These are phyloP conservation scores for Nitzschia sp. DNA, from an alignment of 108 stramenopile species.

Conservation along the genomic window DNA sequence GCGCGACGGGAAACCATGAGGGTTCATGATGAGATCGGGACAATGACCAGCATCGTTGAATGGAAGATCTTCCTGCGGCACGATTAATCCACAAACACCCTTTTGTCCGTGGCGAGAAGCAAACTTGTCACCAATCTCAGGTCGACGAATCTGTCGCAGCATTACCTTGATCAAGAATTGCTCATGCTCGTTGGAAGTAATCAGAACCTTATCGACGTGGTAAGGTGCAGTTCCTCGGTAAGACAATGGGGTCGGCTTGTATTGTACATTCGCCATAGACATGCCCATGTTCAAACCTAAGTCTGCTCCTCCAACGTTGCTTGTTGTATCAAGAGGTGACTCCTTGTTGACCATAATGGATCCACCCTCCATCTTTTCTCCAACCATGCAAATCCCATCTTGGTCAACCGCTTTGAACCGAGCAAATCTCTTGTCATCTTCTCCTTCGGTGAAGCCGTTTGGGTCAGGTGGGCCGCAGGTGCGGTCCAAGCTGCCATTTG, in stretches of 20 bases:
- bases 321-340: slow-evolving; percentile 72
- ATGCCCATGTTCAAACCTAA: slow-evolving; percentile 50
- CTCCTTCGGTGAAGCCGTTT: slow-evolving; percentile 63
- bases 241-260: slow-evolving; percentile 79
- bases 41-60: slow-evolving; percentile 94
- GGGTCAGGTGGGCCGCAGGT: slow-evolving; percentile 82
- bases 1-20: slow-evolving; percentile 98
- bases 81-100: slow-evolving; percentile 97
- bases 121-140: slow-evolving; percentile 99
- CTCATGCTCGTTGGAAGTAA: slow-evolving; percentile 95
- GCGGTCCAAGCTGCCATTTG: slow-evolving; percentile 89
- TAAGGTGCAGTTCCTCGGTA: slow-evolving; percentile 84
- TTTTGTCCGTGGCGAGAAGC: slow-evolving; percentile 98
- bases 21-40: slow-evolving; percentile 99
- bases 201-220: slow-evolving; percentile 95
- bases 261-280: slow-evolving; percentile 52
- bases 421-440: slow-evolving; percentile 79
- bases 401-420: slow-evolving; percentile 82
- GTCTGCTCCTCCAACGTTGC: slow-evolving; percentile 55
- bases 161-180: slow-evolving; percentile 94
- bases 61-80: slow-evolving; percentile 94
- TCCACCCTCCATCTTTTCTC: slow-evolving; percentile 80
- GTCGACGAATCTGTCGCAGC: slow-evolving; percentile 87
- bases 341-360: slow-evolving; percentile 93
- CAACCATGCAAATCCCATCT: slow-evolving; percentile 93